These are phyloP conservation scores for Tillandsia leiboldiana DNA, from an alignment of 176 grass and related monocot species.

Conservation along the genomic window DNA sequence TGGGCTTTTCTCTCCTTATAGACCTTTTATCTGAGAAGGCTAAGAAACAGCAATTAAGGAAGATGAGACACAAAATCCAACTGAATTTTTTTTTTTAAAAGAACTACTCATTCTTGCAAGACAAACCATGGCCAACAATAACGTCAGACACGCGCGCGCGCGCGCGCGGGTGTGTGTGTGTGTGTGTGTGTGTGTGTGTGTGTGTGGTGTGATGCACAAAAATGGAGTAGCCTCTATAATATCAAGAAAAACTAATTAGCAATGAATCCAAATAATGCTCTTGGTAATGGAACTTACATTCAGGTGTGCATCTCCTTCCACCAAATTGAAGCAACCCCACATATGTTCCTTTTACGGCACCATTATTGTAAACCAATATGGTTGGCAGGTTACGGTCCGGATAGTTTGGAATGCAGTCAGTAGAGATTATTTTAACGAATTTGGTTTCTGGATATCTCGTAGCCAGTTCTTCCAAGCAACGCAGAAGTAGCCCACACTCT, in stretches of 20 bases:
- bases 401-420: constrained; percentile 88
- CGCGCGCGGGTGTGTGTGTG: too few species aligned
- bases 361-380: constrained; percentile 94
- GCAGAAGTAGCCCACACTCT: constrained; percentile 72
- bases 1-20: background rate
- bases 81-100: background rate
- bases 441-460: constrained; percentile 76
- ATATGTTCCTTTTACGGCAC: constrained; percentile 85
- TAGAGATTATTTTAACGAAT: constrained; percentile 97
- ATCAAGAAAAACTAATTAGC: background rate
- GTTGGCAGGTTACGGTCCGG: constrained; percentile 87
- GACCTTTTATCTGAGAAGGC: background rate
- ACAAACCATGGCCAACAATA: background rate
- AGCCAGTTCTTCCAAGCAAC: constrained; percentile 74
- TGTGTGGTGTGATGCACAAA: background rate
- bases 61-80: background rate
- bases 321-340: constrained; percentile 78
- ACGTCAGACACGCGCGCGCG: background rate
- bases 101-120: background rate
- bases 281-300: constrained; percentile 49
- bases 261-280: background rate
- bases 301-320: constrained; percentile 76
- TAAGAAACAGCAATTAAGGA: background rate
- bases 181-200: background rate
- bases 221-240: constrained; percentile 10